Conservation (phyloP, 345 rosid species). For the Bruguiera sexangula region DNA sequence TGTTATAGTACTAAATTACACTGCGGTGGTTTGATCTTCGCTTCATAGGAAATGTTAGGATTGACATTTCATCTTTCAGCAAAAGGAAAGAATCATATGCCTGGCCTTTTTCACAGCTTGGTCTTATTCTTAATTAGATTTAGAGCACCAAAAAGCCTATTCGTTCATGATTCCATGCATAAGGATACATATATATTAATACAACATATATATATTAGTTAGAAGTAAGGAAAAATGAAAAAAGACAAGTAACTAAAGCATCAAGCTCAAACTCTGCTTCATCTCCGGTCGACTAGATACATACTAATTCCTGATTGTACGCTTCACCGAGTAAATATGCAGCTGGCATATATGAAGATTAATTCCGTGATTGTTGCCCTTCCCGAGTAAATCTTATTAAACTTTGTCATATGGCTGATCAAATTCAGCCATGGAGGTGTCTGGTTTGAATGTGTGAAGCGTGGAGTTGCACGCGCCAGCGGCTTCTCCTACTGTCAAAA, state of each 20-base stretch:
- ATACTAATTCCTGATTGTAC: background rate
- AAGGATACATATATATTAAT: background rate
- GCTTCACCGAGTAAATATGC: no score
- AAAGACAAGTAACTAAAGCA: conserved; percentile 12
- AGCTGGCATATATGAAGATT: background rate
- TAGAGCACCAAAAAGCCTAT: conserved; percentile 4
- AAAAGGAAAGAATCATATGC: no score
- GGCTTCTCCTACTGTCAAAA: conserved; percentile 81
- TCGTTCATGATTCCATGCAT: conserved; percentile 7
- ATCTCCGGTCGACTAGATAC: conserved; percentile 9
- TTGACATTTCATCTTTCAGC: no score
- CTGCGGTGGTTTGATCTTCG: no score
- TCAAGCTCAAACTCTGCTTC: background rate
- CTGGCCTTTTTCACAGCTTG: no score
- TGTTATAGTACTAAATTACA: no score
- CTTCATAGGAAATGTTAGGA: no score
- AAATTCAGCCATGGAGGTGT: conserved; percentile 27
- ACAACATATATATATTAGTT: conserved; percentile 1
- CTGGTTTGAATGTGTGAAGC: conserved; percentile 58
- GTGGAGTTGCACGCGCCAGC: conserved; percentile 72
- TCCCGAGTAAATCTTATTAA: conserved; percentile 2
- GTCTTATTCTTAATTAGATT: no score
- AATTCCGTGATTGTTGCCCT: background rate
- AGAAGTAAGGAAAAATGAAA: no score
- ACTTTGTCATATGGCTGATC: conserved; percentile 38